Evolutionary conservation across 176 grass and related monocot genomes (phyloP), one percentile per base, ranked within the genome.

Genomic region (Triticum urartu): DNA sequence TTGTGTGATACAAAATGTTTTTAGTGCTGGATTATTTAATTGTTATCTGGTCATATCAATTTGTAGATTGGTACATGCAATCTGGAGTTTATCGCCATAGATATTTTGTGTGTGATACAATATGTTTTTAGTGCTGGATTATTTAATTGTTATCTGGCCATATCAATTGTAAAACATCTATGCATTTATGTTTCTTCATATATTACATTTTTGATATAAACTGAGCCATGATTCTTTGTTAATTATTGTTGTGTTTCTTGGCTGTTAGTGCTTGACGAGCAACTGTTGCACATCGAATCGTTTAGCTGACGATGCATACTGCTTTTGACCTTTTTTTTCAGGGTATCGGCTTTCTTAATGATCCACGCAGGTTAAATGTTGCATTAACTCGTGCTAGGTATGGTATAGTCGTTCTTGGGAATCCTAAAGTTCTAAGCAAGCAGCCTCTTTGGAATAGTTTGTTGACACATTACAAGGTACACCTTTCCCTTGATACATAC

Each of bases 311-410:
- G 9, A 47, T 33, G 69, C 9, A 61, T 84, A 1, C 36, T 15
- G 28, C 87, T 47, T 72, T 83, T 21, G 77, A 71, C 54, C 2
- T 35, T 50, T 33, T 91, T 91, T 89, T 66, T 66, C 83, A 99
- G 97, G 97, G 97, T 60, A 99, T 99, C 75, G 97, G 97, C 40
- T 99, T 99, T 91, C 97, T 99, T 84, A 99, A 99, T 92, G 97
- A 99, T 89, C 97, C 97, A 39, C 92, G 97, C 39, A 99, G 97
- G 85, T 91, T 99, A 88, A 99, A 99, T 91, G 97, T 99, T 86
- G 94, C 94, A 48, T 73, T 99, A 90, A 99, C 97, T 64, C 94
- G 97, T 88, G 97, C 97, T 77, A 85, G 94, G 28, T 99, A 99
- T 86, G 97, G 97, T 58, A 96, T 99, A 85, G 97, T 99, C 28